Conservation (phyloP, 2,329 filamentous ascomycete species). For the Rhynchosporium graminicola region DNA sequence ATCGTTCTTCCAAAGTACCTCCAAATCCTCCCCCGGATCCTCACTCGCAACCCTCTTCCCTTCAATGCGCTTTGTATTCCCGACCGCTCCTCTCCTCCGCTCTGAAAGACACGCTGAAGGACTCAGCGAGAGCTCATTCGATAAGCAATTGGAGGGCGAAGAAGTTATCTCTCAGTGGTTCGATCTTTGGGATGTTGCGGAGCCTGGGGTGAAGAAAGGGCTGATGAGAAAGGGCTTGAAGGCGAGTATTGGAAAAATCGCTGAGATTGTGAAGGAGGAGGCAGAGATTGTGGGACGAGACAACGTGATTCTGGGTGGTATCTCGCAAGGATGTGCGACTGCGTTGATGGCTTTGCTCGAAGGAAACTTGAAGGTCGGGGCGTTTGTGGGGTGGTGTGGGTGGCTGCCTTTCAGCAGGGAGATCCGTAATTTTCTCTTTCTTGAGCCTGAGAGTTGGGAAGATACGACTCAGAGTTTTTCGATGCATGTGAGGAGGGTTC, state of each 20-base stretch:
- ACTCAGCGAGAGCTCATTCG: not conserved
- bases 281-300: not conserved
- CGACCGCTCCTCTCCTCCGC: not conserved
- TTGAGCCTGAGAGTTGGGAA: too few relatives aligned
- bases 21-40: too few relatives aligned
- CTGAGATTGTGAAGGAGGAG: not conserved
- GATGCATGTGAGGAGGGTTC: not conserved
- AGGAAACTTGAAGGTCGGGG: not conserved
- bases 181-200: not conserved
- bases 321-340: not conserved
- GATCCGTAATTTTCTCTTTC: not conserved
- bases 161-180: not conserved
- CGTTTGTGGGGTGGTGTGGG: not conserved
- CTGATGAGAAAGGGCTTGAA: not conserved
- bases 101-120: not conserved
- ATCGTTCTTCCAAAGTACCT: too few relatives aligned
- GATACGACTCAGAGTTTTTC: too few relatives aligned
- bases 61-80: not conserved
- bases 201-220: not conserved
- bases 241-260: not conserved
- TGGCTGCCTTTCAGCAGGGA: not conserved
- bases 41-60: not conserved
- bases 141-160: not conserved
- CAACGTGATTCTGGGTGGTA: not conserved
- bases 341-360: not conserved